Base-by-base conservation (phyloP, 441 rosid species). In the Pelargonium myrrhifolium region DNA sequence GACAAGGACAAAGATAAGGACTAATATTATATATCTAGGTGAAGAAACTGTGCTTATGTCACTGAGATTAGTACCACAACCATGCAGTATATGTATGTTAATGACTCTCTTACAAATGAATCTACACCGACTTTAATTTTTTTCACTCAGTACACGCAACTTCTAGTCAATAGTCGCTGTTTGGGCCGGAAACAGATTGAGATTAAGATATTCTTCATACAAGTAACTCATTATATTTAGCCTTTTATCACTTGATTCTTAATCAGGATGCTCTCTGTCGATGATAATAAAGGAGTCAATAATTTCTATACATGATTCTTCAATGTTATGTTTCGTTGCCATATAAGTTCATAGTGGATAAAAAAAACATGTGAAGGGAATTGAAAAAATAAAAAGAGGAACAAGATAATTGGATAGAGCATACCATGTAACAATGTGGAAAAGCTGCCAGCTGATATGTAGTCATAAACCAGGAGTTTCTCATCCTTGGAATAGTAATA, bases 401-500 rank as follows among this genome's bases (percentile, higher is more conserved):
- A 47, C 1, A 43, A 31, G 71, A 47, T 31, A 61, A 45, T 21
- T 10, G 37, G 55, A 60, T 24, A 53, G 42, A 47, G 58, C 67
- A 67, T 83, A 88, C 94, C 94, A 9, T 88, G 94, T 73, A 88
- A 79, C 63, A 86, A 76, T 66, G 78, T 66, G 26, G 86, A 84
- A 71, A 88, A 83, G 73, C 83, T 88, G 43, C 91, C 94, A 7
- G 80, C 87, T 28, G 82, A 72, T 64, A 78, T 78, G 80, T 75
- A 81, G 75, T 88, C 90, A 76, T 86, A 79, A 35, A 86, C 88
- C 45, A 88, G 85, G 66, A 88, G 80, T 69, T 88, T 88, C 82
- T 86, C 90, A 40, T 88, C 93, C 81, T 88, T 88, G 0, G 90
- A 88, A 71, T 71, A 88, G 79, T 86, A 86, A 74, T 82, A 88